Conservation (phyloP, 306 rosid genomes). For the Cucurbita moschata region DNA sequence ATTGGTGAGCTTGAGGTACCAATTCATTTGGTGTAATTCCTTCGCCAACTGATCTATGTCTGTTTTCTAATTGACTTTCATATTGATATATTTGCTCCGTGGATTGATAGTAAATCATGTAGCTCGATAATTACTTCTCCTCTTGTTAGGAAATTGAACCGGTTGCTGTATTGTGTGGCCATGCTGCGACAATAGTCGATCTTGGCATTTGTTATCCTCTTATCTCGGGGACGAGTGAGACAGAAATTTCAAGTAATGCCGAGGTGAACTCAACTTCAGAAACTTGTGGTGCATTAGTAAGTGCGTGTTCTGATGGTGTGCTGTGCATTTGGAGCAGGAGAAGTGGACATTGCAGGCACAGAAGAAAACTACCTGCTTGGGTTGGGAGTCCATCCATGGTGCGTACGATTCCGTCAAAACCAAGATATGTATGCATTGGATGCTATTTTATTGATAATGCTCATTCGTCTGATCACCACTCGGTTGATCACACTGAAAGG, state of each 20-base stretch:
- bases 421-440: slow-evolving; percentile 69
- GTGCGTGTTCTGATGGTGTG: slow-evolving; percentile 80
- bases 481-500: slow-evolving; percentile 31
- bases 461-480: slow-evolving; percentile 19
- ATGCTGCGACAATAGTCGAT: slow-evolving; percentile 64
- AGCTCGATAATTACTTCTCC: neutral
- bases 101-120: neutral
- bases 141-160: slow-evolving; percentile 59
- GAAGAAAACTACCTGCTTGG: slow-evolving; percentile 91
- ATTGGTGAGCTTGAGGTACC: neutral
- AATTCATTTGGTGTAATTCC: neutral
- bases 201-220: slow-evolving; percentile 57
- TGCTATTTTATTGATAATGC: slow-evolving; percentile 51
- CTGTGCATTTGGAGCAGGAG: slow-evolving; percentile 87
- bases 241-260: slow-evolving; percentile 14
- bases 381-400: slow-evolving; percentile 67
- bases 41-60: neutral
- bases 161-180: slow-evolving; percentile 81
- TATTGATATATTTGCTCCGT: neutral
- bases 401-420: slow-evolving; percentile 47
- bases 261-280: slow-evolving; percentile 17
- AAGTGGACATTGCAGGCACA: slow-evolving; percentile 78
- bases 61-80: neutral
- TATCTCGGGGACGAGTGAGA: slow-evolving; percentile 15
- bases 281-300: slow-evolving; percentile 44